Base-by-base conservation (phyloP, 306 rosid genomes). In the Vicia villosa region DNA sequence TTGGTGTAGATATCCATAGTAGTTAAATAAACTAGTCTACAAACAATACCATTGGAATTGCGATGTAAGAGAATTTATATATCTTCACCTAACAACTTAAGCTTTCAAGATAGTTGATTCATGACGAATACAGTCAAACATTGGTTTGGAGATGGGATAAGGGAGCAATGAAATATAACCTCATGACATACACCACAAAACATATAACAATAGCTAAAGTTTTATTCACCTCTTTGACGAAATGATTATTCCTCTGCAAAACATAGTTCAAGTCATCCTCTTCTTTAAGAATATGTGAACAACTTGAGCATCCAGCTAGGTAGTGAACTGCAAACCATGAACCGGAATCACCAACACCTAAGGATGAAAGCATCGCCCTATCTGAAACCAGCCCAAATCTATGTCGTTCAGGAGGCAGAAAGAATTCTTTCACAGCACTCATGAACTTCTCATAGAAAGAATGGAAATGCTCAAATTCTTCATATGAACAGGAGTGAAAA, bases 251-350 rank as follows among this genome's bases (percentile, higher is more conserved):
- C 79, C 56, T 80, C 69, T 83, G 83, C 24, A 87, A 49, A 77
- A 74, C 74, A 72, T 76, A 49, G 63, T 67, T 83, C 69, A 94
- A 85, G 81, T 87, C 92, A 63, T 77, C 91, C 82, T 78, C 96
- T 65, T 83, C 81, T 70, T 84, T 83, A 55, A 90, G 79, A 82
- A 88, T 83, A 84, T 73, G 87, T 51, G 82, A 82, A 82, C 95
- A 90, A 59, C 83, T 68, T 42, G 89, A 86, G 75, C 96, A 88
- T 54, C 89, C 96, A 74, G 89, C 84, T 43, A 69, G 68, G 73
- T 85, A 78, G 69, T 70, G 80, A 75, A 85, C 81, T 26, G 81
- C 97, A 77, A 88, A 87, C 98, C 98, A 90, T 19, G 95, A 77
- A 75, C 82, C 78, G 63, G 87, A 77, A 79, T 88, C 87, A 73